Conservation (phyloP, 345 rosid species). For the Clausena lansium region DNA sequence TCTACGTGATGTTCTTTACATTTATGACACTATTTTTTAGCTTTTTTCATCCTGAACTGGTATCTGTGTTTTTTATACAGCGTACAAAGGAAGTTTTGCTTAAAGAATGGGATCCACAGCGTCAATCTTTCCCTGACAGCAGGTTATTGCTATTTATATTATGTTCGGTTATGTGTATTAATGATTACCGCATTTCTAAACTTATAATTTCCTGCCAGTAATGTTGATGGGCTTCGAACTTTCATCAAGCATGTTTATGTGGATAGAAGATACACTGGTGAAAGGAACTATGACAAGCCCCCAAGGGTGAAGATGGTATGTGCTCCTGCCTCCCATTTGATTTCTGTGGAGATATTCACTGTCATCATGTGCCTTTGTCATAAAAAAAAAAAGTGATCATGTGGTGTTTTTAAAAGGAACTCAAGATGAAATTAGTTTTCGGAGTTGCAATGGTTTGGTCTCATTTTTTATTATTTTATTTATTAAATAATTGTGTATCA, state of each 20-base stretch:
- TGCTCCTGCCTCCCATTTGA: neutral
- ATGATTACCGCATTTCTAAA: constrained; percentile 23
- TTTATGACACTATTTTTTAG: neutral
- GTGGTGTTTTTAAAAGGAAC: neutral
- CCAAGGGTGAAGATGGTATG: constrained; percentile 70
- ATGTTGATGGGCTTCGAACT: constrained; percentile 76
- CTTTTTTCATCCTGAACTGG: constrained; percentile 4
- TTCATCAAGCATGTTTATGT: constrained; percentile 91
- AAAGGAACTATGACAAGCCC: constrained; percentile 73
- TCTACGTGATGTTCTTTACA: constrained; percentile 11
- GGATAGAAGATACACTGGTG: constrained; percentile 76
- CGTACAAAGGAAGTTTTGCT: constrained; percentile 79
- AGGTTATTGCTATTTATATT: constrained; percentile 44
- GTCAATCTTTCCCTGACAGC: constrained; percentile 70
- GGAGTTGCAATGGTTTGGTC: neutral
- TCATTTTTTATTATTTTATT: neutral
- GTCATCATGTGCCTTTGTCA: neutral
- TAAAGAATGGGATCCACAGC: constrained; percentile 87
- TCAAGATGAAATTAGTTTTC: neutral
- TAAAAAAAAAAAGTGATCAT: neutral
- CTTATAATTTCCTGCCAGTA: constrained; percentile 45
- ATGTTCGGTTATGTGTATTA: constrained; percentile 3
- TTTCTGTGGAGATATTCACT: constrained; percentile 5
- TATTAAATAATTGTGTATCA: constrained; percentile 5
- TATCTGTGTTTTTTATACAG: constrained; percentile 35